Base-by-base conservation (phyloP, 192 early-diverging fungal genomes). In the Backusella parvicylindrica region DNA sequence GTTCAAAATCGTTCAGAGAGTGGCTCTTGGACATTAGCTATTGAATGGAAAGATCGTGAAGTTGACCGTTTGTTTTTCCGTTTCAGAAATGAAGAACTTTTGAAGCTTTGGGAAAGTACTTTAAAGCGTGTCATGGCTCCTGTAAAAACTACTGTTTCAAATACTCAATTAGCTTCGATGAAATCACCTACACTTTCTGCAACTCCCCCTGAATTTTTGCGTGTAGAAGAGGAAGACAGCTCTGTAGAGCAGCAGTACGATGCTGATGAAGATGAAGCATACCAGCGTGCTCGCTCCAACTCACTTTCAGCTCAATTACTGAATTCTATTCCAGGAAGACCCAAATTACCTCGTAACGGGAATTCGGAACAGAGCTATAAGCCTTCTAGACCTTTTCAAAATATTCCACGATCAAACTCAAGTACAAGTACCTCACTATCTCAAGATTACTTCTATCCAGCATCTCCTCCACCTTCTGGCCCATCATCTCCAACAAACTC, bases 81-180 rank as follows among this genome's bases (percentile, higher is more conserved):
- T 60, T 96, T 95, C 80, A 83, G 95, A 18, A 94, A 96, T 72
- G 91, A 91, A 77, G 98, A 99, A 75, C 96, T 97, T 79, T 88
- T 96, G n/a, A 90, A 88, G 72, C 86, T 92, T 74, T 99, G 98
- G 98, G 89, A 92, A 75, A 72, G 75, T 38, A 91, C 95, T 3
- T 79, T 99, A 33, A 87, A 95, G 49, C 88, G 90, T 71, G 82
- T 92, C 18, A 67, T 68, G 28, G 43, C 43, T 16, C 16, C 75
- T n/a, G n/a, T 28, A 41, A 66, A 43, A 1, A 74, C 81, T 5
- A 78, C 75, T 68, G 83, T 84, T 3, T 80, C 81, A 5, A 84
- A 83, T 66, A 83, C 83, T 16, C 81, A 82, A 32, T 65, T 84
- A 8, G 68, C 41, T 26, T 68, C 74, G 2, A 75, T 75, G 67